Evolutionary conservation across 2,329 filamentous ascomycete species (phyloP).

Genomic region (Coniochaeta sp.): DNA sequence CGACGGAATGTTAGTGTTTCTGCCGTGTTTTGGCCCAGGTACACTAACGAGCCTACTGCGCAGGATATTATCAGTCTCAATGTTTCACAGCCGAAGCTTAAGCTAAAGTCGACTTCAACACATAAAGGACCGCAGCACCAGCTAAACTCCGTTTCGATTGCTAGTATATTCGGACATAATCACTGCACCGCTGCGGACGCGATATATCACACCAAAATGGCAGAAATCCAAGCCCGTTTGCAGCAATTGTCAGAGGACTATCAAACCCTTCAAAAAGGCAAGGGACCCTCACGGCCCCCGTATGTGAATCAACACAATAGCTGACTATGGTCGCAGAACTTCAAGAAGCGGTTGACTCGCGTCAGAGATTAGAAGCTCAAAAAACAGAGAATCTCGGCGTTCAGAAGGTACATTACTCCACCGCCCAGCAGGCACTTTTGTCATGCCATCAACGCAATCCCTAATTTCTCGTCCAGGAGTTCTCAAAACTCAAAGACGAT

Average conservation of each 20-base stretch:
- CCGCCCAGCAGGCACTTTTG: neutral
- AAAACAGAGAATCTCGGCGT: conserved; percentile 89
- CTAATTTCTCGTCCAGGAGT: conserved; percentile 54
- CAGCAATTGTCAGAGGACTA: conserved; percentile 83
- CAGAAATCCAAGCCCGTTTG: conserved; percentile 66
- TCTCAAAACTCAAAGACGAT: conserved; percentile 67
- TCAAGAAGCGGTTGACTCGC: conserved; percentile 64
- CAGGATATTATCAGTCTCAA: neutral
- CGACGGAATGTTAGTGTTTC: neutral
- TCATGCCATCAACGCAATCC: neutral
- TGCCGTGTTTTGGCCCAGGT: neutral
- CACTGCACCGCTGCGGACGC: neutral
- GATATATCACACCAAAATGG: conserved; percentile 38
- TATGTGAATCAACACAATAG: neutral
- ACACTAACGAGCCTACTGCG: neutral
- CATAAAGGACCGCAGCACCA: neutral
- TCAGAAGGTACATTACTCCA: conserved; percentile 56
- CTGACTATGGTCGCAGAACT: conserved; percentile 52
- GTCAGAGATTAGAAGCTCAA: conserved; percentile 90
- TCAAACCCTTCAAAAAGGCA: conserved; percentile 78
- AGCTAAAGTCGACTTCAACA: neutral
- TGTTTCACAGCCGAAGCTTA: neutral
- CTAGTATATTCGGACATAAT: too few species aligned
- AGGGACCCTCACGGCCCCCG: neutral
- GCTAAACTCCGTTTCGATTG: neutral